phyloP scores from a whole-genome alignment of 306 rosid species.

The Vigna trinervia region DNA sequence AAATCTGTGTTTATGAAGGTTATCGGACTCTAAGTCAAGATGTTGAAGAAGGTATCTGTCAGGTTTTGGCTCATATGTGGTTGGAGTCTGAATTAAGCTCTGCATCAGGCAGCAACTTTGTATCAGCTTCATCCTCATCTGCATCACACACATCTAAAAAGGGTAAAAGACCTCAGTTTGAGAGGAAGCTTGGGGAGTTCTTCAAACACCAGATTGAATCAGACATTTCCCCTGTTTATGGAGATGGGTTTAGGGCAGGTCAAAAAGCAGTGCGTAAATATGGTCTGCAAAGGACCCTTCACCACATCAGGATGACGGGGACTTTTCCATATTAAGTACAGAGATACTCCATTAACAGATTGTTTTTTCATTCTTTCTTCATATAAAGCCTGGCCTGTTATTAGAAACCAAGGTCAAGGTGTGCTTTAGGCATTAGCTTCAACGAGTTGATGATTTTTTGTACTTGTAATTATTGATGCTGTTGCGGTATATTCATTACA shows the following conservation, averaged over 20 bases:
- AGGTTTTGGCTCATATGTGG: conserved; percentile 98
- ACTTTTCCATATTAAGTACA: conserved; percentile 73
- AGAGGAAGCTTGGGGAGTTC: conserved; percentile 91
- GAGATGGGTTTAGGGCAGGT: conserved; percentile 95
- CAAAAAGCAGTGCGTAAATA: conserved; percentile 79
- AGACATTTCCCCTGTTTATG: conserved; percentile 94
- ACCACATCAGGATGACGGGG: conserved; percentile 86
- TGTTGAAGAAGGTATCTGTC: conserved; percentile 99
- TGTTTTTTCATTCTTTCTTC: conserved; percentile 50
- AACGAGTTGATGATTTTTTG: conserved; percentile 48
- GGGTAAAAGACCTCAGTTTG: conserved; percentile 67
- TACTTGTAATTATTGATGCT: conserved; percentile 44
- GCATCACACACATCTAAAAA: conserved; percentile 55
- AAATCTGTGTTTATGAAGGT: conserved; percentile 59
- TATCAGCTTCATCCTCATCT: conserved; percentile 67
- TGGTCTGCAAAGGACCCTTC: conserved; percentile 85
- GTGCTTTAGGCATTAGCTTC: conserved; percentile 50
- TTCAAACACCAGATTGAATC: conserved; percentile 95
- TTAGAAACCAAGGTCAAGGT: conserved; percentile 61
- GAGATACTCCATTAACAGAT: conserved; percentile 26
- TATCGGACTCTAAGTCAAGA: conserved; percentile 88
- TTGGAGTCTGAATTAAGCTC: conserved; percentile 74
- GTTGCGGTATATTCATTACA: conserved; percentile 38
- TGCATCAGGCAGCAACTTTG: conserved; percentile 57
- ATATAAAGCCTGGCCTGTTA: conserved; percentile 60